Percentiles rank a stretch among this genome's conserved stretches.
These are phyloP conservation scores for Medicago lupulina DNA, from an alignment of 306 rosid genomes.

Conservation along the genomic window DNA sequence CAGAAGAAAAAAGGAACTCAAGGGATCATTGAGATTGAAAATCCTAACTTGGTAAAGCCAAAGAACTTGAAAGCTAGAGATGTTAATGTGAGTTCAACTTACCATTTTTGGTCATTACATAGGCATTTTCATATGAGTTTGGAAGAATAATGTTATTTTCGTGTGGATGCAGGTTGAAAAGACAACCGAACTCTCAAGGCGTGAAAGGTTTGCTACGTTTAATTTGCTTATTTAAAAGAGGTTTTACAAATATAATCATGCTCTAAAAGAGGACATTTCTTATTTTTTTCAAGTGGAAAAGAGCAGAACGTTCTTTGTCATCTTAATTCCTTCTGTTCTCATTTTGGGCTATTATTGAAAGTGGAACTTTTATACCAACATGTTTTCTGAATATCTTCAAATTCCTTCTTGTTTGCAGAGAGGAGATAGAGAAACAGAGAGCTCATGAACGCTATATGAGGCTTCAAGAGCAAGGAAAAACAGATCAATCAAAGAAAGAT, in stretches of 20 bases:
- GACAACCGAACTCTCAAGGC: slow-evolving; percentile 93
- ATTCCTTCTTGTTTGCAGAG: slow-evolving; percentile 54
- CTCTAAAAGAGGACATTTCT: neutral
- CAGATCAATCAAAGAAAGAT: slow-evolving; percentile 91
- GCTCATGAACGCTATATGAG: slow-evolving; percentile 89
- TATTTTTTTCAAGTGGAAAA: too few relatives aligned
- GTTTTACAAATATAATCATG: neutral
- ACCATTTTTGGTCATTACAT: slow-evolving; percentile 17
- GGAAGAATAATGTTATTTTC: slow-evolving; percentile 32
- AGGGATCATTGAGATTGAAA: slow-evolving; percentile 90
- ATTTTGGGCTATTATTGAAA: neutral
- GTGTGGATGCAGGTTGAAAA: slow-evolving; percentile 61
- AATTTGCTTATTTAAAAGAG: slow-evolving; percentile 27
- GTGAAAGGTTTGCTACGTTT: slow-evolving; percentile 74
- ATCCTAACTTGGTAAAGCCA: slow-evolving; percentile 85
- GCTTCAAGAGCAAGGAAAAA: slow-evolving; percentile 93
- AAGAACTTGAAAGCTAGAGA: slow-evolving; percentile 78
- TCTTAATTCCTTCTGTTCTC: neutral
- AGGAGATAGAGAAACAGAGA: slow-evolving; percentile 86
- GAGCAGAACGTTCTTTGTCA: neutral
- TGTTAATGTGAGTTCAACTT: slow-evolving; percentile 67
- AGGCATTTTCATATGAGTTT: slow-evolving; percentile 8
- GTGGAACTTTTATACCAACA: neutral
- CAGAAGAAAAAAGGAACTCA: slow-evolving; percentile 86
- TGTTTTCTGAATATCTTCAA: neutral